Base-by-base conservation (phyloP, 768 basidiomycete genomes). In the Lactifluus pinguis region DNA sequence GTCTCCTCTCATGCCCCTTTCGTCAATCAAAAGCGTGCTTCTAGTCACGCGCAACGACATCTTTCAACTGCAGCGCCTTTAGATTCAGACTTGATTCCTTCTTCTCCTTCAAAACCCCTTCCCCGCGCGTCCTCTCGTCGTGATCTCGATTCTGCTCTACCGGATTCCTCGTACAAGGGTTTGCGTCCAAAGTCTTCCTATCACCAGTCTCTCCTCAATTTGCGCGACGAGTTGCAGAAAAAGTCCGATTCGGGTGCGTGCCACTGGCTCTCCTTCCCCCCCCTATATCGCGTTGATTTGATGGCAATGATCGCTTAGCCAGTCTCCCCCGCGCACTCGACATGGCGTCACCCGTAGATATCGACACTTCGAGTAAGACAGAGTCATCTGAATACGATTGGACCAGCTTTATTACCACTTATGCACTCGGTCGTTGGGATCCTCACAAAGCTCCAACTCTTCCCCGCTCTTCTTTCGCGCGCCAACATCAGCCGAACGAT, bases 381-480 rank as follows among this genome's bases (percentile, higher is more conserved):
- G 68, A 65, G 49, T 42, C 58, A 21, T 54, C 67, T 19, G 75
- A 76, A 50, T 76, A 76, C 63, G 86, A 90, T 69, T 93, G 91
- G 91, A 76, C 79, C 17, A 80, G 82, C 0, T 93, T 92, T 70
- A 83, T 89, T 63, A 72, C 76, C n/a, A 84, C 87, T 0, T 93
- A 93, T 70, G 82, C 87, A 0, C 69, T 77, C 17, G 91, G 91
- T 10, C 78, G 82, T 62, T 93, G 90, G 90, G 87, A 89, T 69
- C 89, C 90, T 7, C 83, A 83, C 61, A 78, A 76, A 57, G 85
- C 81, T 0, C 89, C 88, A 3, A 81, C 79, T 61, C 81, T 78
- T 6, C 87, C 87, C 5, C 66, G 70, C 70, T 71, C 71, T 61
- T 69, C 59, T 58, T 57, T 69, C 53, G 66, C 58, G 69, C 60